Percentiles rank a stretch among this genome's conserved stretches.
phyloP scores from a whole-genome alignment of 192 early-diverging fungal genomes.

The Oehlia diaphana region DNA sequence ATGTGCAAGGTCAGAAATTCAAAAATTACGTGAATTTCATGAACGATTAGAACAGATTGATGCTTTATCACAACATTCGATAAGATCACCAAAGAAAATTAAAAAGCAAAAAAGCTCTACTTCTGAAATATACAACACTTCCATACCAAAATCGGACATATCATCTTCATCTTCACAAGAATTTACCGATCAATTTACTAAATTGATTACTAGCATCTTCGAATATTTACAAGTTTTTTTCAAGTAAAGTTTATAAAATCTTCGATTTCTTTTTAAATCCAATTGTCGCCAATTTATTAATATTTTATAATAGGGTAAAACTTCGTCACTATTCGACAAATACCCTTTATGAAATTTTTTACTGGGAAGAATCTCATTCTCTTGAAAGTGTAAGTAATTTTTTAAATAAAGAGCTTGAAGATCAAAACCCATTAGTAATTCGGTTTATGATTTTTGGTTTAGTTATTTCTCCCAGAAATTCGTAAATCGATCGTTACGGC shows the following conservation, averaged over 20 bases:
- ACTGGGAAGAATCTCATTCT: conserved; percentile 69
- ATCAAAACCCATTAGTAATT: neutral
- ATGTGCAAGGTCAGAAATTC: neutral
- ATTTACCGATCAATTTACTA: neutral
- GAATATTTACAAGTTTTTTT: conserved; percentile 4
- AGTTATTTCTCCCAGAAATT: conserved; percentile 83
- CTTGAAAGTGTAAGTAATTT: conserved; percentile 64
- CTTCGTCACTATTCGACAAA: conserved; percentile 60
- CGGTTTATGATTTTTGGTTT: neutral
- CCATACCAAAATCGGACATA: neutral
- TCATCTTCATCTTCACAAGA: neutral
- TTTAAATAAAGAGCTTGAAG: neutral
- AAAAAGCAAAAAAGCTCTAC: neutral
- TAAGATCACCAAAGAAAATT: neutral
- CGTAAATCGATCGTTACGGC: conserved; percentile 84
- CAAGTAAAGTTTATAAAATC: neutral
- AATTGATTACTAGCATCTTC: neutral
- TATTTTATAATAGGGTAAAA: conserved; percentile 37
- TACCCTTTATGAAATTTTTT: conserved; percentile 79
- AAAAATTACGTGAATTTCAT: neutral
- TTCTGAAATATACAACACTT: neutral
- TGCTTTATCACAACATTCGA: neutral
- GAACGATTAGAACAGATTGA: neutral
- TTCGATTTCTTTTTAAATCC: neutral
- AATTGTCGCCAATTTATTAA: neutral